Evolutionary conservation across 2,329 filamentous ascomycete species (phyloP), one percentile per base, ranked within the genome.

Genomic region (Lizonia empirigonia): DNA sequence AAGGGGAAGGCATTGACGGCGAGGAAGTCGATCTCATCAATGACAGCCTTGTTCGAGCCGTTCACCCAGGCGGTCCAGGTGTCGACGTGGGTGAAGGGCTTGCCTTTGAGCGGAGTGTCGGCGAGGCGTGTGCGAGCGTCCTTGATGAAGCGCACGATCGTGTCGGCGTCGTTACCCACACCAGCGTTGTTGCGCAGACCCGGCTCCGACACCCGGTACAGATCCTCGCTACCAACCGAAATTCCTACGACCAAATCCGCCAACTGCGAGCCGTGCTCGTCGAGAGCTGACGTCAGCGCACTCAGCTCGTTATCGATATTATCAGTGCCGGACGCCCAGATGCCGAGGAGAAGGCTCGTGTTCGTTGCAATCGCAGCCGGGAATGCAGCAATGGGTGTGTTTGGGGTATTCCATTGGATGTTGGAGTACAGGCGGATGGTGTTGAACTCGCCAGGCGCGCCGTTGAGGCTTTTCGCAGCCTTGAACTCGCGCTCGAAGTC

Each of bases 401-500:
- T 84, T 55, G 81, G 73, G 4, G 87, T 86, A 58, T 83, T 84
- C 23, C 74, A 82, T 80, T 91, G 87, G 42, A 88, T 78, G 80
- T 84, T 90, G 63, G 87, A 90, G 76, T 87, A 91, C 22, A 90
- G 79, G 54, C 88, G 84, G 39, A 85, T 86, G 51, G 83, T 85
- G 64, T 77, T 87, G 78, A 89, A 90, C 42, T 83, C 83, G 18
- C 79, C 76, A 29, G 86, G 76, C 30, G 86, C 84, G 41, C 85
- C 85, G 24, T 79, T 75, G 7, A 91, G 83, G 44, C 76, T 77
- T 60, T 84, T 79, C 10, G 88, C 86, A 1, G 80, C 76, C 60
- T 78, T 81, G 80, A 90, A 90, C 74, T 89, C 83, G 63, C 79
- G 75, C 77, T 89, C 83, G 72, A 88, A 91, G 65, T 89, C 85